Base-by-base conservation (phyloP, 2,329 filamentous ascomycete genomes). In the Xylariaceae sp. region DNA sequence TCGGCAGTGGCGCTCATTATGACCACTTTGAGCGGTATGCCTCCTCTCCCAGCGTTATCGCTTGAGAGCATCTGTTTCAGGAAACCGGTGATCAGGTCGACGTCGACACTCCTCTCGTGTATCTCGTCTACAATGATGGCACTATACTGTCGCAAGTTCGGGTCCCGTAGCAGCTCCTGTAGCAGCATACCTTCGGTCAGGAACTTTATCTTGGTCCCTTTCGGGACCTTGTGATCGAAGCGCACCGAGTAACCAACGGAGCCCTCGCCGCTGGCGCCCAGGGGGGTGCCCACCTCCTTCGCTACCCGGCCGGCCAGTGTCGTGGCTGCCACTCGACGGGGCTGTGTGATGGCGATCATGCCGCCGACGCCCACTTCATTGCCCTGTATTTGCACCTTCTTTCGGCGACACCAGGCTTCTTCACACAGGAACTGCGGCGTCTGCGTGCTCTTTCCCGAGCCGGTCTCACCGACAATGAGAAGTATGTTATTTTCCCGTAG, bases 1-100 rank as follows among this genome's bases (percentile, higher is more conserved):
- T 97, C 87, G 26, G 88, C 87, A 5, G 92, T 98, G 34, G 92
- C 92, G 71, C 89, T 96, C 92, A 98, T 98, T 57, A 97, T 78
- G 23, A 95, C 77, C 3, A 97, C 80, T 60, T 95, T 97, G 40
- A 98, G 67, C 1, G 85, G 81, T 19, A 83, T 67, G 4, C 84
- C 85, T 6, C 82, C 80, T 4, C 84, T 77, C 5, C 80, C 80
- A 31, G 75, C 69, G 26, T 76, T 74, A 39, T 80, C 70, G 2
- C 74, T 69, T 1, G 71, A 68, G 1, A 92, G 66, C 32, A 97
- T 76, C 44, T 85, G 83, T 56, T 86, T 86, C 46, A 98, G 59
- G 49, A 98, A 97, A 0, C 92, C 92, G 17, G 94, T 71, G 8
- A 96, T 72, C 17, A 98, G 66, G 65, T 98, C 92, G 6, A 96